Evolutionary conservation across 805 yeast genomes (phyloP), one percentile per base, ranked within the genome.

Genomic region (Yamadazyma olivae): DNA sequence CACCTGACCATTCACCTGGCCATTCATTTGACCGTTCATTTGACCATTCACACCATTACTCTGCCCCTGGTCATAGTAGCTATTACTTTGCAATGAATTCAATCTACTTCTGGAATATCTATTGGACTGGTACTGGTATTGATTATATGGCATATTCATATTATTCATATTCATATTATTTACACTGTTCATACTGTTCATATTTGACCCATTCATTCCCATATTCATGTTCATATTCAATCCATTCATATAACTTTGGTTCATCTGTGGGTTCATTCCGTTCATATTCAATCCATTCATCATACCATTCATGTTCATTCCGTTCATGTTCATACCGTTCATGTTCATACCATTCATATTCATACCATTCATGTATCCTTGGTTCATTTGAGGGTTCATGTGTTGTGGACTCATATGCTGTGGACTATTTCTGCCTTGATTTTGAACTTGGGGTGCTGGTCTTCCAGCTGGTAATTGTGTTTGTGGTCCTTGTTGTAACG

Each of bases 41-140:
- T 29, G 14, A 9, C 6, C 29, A n/a, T n/a, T n/a, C n/a, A n/a
- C n/a, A n/a, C n/a, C n/a, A n/a, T n/a, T n/a, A n/a, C n/a, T n/a
- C 27, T 36, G 28, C 26, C 35, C 22, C 5, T 25, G 25, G 6
- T 43, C 47, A 22, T 37, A 40, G 27, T 38, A 34, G 23, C 33
- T 34, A 13, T 40, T 41, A 9, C 43, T 39, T 21, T 43, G 47
- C 25, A 43, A 35, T 13, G 49, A 43, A 28, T 46, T 46, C 28
- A 41, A 37, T 23, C 46, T 42, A 16, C 39, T 32, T 30, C 40
- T 36, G 10, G 41, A 38, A 20, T 32, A 33, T 9, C 41, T 17
- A 30, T 29, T 38, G 14, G 21, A 21, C 15, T 21, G 33, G 19
- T 34, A 28, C 15, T 30, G 34, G 17, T 23, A 29, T 21, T 36